Conservation (phyloP, 495 filamentous ascomycete genomes). For the Penicillium daleae region DNA sequence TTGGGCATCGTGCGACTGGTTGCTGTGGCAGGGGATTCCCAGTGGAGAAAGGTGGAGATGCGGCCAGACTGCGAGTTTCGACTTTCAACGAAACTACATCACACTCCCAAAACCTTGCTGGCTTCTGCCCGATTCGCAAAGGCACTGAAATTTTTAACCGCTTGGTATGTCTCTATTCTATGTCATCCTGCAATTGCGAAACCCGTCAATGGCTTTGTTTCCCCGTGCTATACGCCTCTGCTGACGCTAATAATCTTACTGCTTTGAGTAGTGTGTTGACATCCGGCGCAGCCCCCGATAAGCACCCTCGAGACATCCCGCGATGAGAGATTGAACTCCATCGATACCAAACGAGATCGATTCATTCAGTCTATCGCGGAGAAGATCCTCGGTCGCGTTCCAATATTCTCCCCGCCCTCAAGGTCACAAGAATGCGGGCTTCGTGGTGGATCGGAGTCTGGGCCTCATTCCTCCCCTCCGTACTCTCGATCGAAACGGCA, state of each 20-base stretch:
- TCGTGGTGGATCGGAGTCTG: conserved; percentile 45
- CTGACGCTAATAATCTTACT: conserved; percentile 32
- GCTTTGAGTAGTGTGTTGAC: conserved; percentile 49
- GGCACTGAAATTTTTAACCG: not conserved
- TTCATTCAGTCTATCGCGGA: not conserved
- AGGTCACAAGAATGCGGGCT: conserved; percentile 42
- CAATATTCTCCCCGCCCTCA: conserved; percentile 4
- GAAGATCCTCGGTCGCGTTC: conserved; percentile 12
- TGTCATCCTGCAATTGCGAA: not conserved
- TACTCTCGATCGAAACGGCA: conserved; percentile 33
- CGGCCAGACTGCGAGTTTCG: not conserved
- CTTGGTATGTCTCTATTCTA: not conserved
- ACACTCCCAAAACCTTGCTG: conserved; percentile 20
- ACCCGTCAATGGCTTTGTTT: conserved; percentile 1
- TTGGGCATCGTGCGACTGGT: conserved; percentile 36
- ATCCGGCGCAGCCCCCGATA: conserved; percentile 22
- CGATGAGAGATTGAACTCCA: conserved; percentile 17
- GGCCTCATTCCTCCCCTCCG: conserved; percentile 43
- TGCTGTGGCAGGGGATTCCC: conserved; percentile 45
- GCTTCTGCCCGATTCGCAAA: conserved; percentile 22
- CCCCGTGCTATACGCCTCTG: not conserved
- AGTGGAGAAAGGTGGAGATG: conserved; percentile 32
- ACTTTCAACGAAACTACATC: conserved; percentile 15
- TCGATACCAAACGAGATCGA: not conserved
- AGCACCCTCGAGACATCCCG: conserved; percentile 12